Percentiles rank a stretch among this genome's conserved stretches.
These are phyloP conservation scores for Sindora glabra DNA, from an alignment of 306 rosid species.

Conservation along the genomic window DNA sequence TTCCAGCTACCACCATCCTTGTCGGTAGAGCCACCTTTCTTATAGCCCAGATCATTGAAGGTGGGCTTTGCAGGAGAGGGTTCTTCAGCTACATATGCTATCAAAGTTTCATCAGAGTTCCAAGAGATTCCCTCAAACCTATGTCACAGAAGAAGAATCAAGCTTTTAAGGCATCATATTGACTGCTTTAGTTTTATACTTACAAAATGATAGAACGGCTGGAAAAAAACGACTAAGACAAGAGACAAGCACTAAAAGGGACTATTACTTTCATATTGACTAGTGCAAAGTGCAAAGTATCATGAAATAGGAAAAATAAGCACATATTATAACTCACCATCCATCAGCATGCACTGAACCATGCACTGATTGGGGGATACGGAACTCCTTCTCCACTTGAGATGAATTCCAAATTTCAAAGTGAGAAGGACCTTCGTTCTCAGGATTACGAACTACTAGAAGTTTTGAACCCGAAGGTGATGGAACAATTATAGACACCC, in stretches of 20 bases:
- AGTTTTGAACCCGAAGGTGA: slow-evolving; percentile 76
- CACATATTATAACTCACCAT: slow-evolving; percentile 39
- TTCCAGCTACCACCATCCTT: slow-evolving; percentile 73
- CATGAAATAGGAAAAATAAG: not conserved
- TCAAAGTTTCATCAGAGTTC: slow-evolving; percentile 61
- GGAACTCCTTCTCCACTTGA: slow-evolving; percentile 59
- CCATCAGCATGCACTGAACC: slow-evolving; percentile 79
- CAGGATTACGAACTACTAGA: slow-evolving; percentile 60
- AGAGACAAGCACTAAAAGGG: not conserved
- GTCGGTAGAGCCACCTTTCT: slow-evolving; percentile 44
- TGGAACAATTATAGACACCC: slow-evolving; percentile 68
- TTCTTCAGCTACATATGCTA: slow-evolving; percentile 91
- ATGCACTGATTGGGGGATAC: slow-evolving; percentile 63
- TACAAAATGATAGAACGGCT: not conserved
- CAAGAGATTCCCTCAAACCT: slow-evolving; percentile 98
- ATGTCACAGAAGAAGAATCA: slow-evolving; percentile 11
- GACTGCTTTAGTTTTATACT: not conserved
- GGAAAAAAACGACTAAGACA: not conserved
- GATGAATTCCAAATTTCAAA: slow-evolving; percentile 69
- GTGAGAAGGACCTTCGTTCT: slow-evolving; percentile 54
- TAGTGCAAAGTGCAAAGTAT: too few relatives aligned
- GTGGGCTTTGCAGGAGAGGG: slow-evolving; percentile 73
- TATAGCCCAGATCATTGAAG: slow-evolving; percentile 60
- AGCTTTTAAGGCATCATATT: not conserved
- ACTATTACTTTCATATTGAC: not conserved